These are phyloP conservation scores for Kodamaea arcana DNA, from an alignment of 1,139 yeast genomes.

Conservation along the genomic window DNA sequence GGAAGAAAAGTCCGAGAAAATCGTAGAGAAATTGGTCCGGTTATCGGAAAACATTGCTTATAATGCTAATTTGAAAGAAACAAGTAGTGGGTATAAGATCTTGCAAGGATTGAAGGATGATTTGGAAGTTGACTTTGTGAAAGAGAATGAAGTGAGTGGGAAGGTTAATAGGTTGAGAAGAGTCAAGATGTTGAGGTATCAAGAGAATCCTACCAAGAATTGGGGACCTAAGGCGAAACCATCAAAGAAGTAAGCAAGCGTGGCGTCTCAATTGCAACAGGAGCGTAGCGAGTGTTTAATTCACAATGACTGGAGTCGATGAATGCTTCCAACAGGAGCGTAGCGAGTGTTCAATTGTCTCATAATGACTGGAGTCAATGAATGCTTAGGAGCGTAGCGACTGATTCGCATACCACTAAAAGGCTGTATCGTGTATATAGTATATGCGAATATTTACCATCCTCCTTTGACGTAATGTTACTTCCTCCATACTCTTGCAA, in stretches of 20 bases:
- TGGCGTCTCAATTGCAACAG: too few relatives aligned
- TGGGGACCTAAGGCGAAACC: slow-evolving; percentile 97
- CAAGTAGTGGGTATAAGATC: slow-evolving; percentile 61
- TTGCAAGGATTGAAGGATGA: slow-evolving; percentile 30
- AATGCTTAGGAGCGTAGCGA: too few relatives aligned
- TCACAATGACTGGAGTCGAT: too few relatives aligned
- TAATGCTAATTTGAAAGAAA: slow-evolving; percentile 35
- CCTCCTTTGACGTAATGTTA: too few relatives aligned
- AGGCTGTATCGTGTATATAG: too few relatives aligned
- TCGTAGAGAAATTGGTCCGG: slow-evolving; percentile 20
- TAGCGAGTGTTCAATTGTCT: too few relatives aligned
- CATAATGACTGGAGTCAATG: too few relatives aligned
- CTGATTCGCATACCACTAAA: too few relatives aligned
- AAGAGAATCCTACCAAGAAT: slow-evolving; percentile 84
- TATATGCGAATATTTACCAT: too few relatives aligned
- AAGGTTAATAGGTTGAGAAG: slow-evolving; percentile 59
- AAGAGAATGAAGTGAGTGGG: slow-evolving; percentile 51
- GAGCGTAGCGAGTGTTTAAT: too few relatives aligned
- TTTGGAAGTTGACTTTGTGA: slow-evolving; percentile 46
- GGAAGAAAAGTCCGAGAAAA: slow-evolving; percentile 26
- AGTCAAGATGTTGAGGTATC: slow-evolving; percentile 79
- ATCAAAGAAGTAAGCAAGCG: slow-evolving; percentile 4
- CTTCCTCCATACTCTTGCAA: too few relatives aligned
- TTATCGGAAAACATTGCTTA: slow-evolving; percentile 24
- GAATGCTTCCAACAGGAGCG: too few relatives aligned